phyloP scores from a whole-genome alignment of 2,329 filamentous ascomycete species.

The Metarhizium humberi region DNA sequence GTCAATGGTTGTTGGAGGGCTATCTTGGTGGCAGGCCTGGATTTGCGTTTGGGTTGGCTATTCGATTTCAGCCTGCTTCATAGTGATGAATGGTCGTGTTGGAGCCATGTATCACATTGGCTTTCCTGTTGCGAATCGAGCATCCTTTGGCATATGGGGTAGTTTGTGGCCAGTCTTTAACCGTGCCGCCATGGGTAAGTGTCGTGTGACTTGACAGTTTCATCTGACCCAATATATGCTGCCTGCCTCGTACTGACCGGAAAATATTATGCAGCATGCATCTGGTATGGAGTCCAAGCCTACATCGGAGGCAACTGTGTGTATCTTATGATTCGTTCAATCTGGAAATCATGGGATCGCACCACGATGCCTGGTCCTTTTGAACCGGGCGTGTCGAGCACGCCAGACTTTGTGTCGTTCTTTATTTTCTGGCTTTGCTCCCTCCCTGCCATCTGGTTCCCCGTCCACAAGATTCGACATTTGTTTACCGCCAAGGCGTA shows the following conservation, averaged over 20 bases:
- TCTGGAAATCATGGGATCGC: conserved; percentile 62
- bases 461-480: conserved; percentile 80
- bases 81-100: conserved; percentile 71
- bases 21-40: conserved; percentile 90
- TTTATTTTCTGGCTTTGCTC: conserved; percentile 79
- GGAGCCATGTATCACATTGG: conserved; percentile 83
- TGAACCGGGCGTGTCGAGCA: conserved; percentile 54
- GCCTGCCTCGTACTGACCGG: background rate
- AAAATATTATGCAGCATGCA: conserved; percentile 43
- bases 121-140: conserved; percentile 70
- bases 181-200: conserved; percentile 63
- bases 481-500: conserved; percentile 85
- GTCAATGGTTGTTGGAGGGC: conserved; percentile 65
- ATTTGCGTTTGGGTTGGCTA: conserved; percentile 86
- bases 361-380: conserved; percentile 59
- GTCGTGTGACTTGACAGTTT: background rate
- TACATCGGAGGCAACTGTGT: conserved; percentile 84
- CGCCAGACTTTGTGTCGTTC: conserved; percentile 69
- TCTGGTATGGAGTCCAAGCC: conserved; percentile 80
- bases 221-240: background rate
- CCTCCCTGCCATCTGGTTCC: conserved; percentile 80
- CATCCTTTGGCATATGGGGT: conserved; percentile 84
- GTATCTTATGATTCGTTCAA: conserved; percentile 78
- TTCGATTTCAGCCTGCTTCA: conserved; percentile 63
- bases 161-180: conserved; percentile 85